Evolutionary conservation across 192 early-diverging fungal species (phyloP).

Genomic region (Coemansia sp.): DNA sequence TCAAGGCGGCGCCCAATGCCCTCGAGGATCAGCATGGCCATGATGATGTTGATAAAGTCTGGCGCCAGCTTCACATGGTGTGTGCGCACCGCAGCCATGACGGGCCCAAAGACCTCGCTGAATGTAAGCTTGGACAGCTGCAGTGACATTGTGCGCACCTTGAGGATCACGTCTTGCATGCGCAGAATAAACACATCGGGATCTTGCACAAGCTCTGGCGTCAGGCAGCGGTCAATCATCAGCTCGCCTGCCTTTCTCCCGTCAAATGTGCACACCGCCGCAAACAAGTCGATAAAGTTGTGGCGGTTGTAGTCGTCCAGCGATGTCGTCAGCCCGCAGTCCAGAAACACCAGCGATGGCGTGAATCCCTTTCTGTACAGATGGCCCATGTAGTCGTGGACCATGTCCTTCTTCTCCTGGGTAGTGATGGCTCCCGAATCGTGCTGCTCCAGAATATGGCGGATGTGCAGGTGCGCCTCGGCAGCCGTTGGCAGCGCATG

Average conservation of each 20-base stretch:
- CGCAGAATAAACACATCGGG: conserved; percentile 75
- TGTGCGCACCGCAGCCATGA: conserved; percentile 82
- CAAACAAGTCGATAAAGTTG: conserved; percentile 93
- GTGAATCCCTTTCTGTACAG: conserved; percentile 70
- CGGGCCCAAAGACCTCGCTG: conserved; percentile 73
- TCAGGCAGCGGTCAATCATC: conserved; percentile 84
- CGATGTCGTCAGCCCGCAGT: conserved; percentile 86
- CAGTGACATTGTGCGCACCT: conserved; percentile 68
- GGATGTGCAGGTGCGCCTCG: conserved; percentile 36
- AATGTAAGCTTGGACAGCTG: conserved; percentile 80
- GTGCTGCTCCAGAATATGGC: conserved; percentile 20
- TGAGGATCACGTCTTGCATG: conserved; percentile 78
- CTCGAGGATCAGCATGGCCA: conserved; percentile 90
- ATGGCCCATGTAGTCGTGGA: conserved; percentile 34
- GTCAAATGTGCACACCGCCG: conserved; percentile 83
- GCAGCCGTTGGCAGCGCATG: conserved; percentile 21
- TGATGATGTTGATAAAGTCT: conserved; percentile 91
- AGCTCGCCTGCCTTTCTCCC: conserved; percentile 77
- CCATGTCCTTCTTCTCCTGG: conserved; percentile 12
- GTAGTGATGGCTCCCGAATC: conserved; percentile 19
- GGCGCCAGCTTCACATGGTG: conserved; percentile 94
- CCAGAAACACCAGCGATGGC: conserved; percentile 81
- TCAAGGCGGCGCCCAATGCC: conserved; percentile 91
- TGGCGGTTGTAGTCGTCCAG: conserved; percentile 71
- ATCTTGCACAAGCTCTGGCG: conserved; percentile 69